These are phyloP conservation scores for Arabis alpina DNA, from an alignment of 345 rosid species.

Conservation along the genomic window DNA sequence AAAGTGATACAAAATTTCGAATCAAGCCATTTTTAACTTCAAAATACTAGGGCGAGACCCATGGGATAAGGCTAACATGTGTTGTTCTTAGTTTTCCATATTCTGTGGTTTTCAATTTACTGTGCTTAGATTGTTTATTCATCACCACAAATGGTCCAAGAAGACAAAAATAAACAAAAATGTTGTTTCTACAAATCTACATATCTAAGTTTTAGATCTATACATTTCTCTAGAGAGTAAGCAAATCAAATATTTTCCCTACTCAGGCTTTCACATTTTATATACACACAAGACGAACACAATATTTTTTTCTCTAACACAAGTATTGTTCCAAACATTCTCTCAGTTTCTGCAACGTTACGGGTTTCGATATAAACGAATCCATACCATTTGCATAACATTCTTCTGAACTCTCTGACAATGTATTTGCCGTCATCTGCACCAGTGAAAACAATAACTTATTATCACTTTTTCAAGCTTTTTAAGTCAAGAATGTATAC, in stretches of 20 bases:
- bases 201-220: slow-evolving; percentile 8
- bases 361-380: slow-evolving; percentile 76
- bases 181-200: neutral
- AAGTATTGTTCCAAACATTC: slow-evolving; percentile 62
- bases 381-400: slow-evolving; percentile 87
- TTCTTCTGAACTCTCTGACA: slow-evolving; percentile 76
- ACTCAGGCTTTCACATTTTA: slow-evolving; percentile 29
- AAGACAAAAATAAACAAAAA: neutral
- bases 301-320: slow-evolving; percentile 26
- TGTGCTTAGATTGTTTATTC: too few species aligned
- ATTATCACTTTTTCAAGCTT: neutral
- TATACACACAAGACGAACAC: slow-evolving; percentile 36
- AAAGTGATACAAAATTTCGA: too few species aligned
- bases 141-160: too few species aligned
- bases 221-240: slow-evolving; percentile 46
- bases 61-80: too few species aligned
- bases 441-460: neutral
- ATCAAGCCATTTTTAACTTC: too few species aligned
- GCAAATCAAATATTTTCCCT: neutral
- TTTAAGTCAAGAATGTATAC: neutral
- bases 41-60: too few species aligned
- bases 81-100: too few species aligned
- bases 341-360: slow-evolving; percentile 65
- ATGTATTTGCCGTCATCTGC: slow-evolving; percentile 84
- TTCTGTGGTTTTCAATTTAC: too few species aligned